Conservation (phyloP, 1,284 basidiomycete species). For the Ceratorhiza oryzae-sativae region DNA sequence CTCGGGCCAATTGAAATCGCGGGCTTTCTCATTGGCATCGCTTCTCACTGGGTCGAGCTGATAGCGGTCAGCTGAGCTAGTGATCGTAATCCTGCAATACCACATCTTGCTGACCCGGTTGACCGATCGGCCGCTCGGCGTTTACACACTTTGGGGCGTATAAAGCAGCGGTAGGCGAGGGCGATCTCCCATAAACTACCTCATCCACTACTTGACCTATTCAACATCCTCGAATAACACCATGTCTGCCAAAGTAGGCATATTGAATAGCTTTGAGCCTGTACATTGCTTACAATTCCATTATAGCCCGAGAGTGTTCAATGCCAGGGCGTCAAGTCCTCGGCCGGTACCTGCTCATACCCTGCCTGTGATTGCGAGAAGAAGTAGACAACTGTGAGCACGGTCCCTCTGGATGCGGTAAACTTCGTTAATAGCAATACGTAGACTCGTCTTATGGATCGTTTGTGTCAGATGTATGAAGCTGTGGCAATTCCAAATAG, state of each 20-base stretch:
- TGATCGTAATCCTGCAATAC: background rate
- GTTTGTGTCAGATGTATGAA: background rate
- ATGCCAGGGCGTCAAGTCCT: constrained; percentile 14
- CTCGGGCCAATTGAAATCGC: background rate
- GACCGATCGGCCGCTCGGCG: background rate
- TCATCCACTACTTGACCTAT: background rate
- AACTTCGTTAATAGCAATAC: background rate
- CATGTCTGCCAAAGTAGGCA: constrained; percentile 21
- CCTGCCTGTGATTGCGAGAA: constrained; percentile 25
- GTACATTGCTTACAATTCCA: background rate
- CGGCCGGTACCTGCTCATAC: background rate
- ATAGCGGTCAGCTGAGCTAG: background rate
- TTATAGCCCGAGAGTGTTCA: background rate
- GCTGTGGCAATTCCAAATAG: background rate
- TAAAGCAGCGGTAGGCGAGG: background rate
- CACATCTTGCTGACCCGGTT: background rate
- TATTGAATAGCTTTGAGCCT: background rate
- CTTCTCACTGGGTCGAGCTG: background rate
- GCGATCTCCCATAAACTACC: background rate
- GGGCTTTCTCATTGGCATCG: background rate
- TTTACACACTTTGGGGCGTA: background rate
- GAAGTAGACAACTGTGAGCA: constrained; percentile 14
- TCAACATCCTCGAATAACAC: background rate
- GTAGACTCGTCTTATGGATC: background rate
- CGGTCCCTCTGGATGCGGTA: background rate